A percentile compares a stretch with the other conserved stretches of the same genome.
phyloP scores from a whole-genome alignment of 495 filamentous ascomycete species.

The Penicillium malachiteum region DNA sequence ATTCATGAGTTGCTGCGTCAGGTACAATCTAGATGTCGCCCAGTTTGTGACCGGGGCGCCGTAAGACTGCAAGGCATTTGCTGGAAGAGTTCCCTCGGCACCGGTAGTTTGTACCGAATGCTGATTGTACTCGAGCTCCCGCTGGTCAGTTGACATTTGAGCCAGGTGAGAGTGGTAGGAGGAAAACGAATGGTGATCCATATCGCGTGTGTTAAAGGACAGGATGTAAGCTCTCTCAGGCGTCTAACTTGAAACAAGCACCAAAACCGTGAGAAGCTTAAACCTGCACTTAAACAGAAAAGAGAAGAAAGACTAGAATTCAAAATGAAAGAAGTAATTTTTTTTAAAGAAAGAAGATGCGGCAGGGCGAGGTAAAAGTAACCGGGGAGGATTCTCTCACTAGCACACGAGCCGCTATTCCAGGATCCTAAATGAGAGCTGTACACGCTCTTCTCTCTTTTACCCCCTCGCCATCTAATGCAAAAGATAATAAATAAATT shows the following conservation, averaged over 20 bases:
- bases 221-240: not conserved
- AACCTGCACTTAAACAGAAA: conserved; percentile 6
- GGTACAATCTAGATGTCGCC: conserved; percentile 27
- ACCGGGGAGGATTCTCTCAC: conserved; percentile 6
- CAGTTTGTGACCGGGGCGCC: conserved; percentile 20
- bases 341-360: not conserved
- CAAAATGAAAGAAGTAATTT: not conserved
- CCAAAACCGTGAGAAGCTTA: conserved; percentile 12
- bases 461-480: not conserved
- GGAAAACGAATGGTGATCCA: conserved; percentile 16
- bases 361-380: conserved; percentile 15
- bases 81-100: conserved; percentile 15
- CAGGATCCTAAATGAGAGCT: conserved; percentile 18
- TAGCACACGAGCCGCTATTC: conserved; percentile 6
- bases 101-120: conserved; percentile 22
- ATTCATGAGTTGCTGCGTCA: conserved; percentile 16
- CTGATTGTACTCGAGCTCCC: conserved; percentile 17
- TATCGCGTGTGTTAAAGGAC: not conserved
- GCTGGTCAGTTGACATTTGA: conserved; percentile 30
- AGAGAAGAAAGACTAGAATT: not conserved
- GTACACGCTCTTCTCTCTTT: conserved; percentile 14
- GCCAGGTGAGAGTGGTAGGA: conserved; percentile 17
- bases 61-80: conserved; percentile 14
- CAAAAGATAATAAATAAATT: not conserved
- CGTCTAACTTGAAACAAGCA: not conserved